Percentiles rank a stretch among this genome's conserved stretches.
Conservation (phyloP, 768 basidiomycete genomes). For the Tylopilus vinaceipallidus region DNA sequence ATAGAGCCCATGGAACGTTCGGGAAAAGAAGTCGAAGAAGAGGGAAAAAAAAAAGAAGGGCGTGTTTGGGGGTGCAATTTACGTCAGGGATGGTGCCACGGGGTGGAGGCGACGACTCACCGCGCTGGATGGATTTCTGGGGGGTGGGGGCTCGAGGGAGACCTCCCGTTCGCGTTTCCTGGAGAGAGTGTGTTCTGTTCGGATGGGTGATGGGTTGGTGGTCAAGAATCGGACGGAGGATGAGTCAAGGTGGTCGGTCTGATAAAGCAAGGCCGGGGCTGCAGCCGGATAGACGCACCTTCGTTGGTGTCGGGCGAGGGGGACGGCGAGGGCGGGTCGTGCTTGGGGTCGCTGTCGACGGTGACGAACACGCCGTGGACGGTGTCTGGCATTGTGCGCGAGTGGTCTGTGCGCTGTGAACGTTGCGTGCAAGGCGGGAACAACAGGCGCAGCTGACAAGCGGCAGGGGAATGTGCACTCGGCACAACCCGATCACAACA, state of each 20-base stretch:
- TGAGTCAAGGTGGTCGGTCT: slow-evolving; percentile 22
- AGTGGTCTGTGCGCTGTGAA: slow-evolving; percentile 32
- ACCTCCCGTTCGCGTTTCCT: slow-evolving; percentile 78
- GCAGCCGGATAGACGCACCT: slow-evolving; percentile 38
- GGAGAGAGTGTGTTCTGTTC: slow-evolving; percentile 45
- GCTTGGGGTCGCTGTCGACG: slow-evolving; percentile 19
- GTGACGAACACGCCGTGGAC: slow-evolving; percentile 15
- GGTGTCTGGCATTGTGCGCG: slow-evolving; percentile 28
- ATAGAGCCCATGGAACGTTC: slow-evolving; percentile 9
- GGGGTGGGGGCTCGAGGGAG: slow-evolving; percentile 66
- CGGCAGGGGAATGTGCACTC: slow-evolving; percentile 30
- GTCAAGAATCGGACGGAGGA: slow-evolving; percentile 23
- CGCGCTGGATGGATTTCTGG: slow-evolving; percentile 35
- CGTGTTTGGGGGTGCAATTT: slow-evolving; percentile 19
- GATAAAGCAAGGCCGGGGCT: slow-evolving; percentile 25
- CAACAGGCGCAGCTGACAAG: slow-evolving; percentile 33
- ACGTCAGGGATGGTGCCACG: slow-evolving; percentile 26
- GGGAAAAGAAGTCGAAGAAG: neutral
- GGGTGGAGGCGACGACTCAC: slow-evolving; percentile 29
- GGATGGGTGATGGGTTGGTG: neutral
- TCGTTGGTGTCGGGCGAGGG: slow-evolving; percentile 46
- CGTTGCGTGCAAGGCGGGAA: slow-evolving; percentile 27
- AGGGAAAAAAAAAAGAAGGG: slow-evolving; percentile 14
- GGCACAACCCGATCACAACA: slow-evolving; percentile 35
- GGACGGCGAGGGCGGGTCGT: slow-evolving; percentile 30